Evolutionary conservation across 306 rosid genomes (phyloP).

Genomic region (Boehmeria nivea): DNA sequence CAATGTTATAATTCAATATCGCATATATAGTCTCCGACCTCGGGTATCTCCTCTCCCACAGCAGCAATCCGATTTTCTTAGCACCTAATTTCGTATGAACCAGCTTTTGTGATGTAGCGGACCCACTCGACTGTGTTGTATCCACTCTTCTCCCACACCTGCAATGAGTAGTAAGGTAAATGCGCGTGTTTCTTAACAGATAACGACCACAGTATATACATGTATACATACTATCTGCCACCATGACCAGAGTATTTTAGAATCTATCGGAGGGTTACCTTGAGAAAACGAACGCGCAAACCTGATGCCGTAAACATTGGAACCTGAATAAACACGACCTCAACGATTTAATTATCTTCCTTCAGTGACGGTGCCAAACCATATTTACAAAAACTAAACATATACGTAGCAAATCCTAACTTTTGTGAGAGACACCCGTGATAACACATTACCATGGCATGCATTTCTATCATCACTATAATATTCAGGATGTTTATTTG

Average conservation of each 20-base stretch:
- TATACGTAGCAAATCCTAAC: no score
- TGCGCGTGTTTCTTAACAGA: not conserved
- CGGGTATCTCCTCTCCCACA: constrained; percentile 6
- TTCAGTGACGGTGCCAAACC: no score
- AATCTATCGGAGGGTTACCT: constrained; percentile 36
- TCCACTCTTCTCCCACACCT: constrained; percentile 99
- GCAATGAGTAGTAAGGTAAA: constrained; percentile 18
- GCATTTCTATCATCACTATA: no score
- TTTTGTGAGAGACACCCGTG: no score
- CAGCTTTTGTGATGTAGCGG: constrained; percentile 93
- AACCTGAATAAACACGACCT: constrained; percentile 35
- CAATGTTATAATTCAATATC: no score
- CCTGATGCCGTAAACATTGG: constrained; percentile 99
- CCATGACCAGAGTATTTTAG: no score
- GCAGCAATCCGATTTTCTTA: constrained; percentile 31
- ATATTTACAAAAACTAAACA: no score
- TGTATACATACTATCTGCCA: no score
- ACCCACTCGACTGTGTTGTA: constrained; percentile 99
- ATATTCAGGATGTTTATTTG: no score
- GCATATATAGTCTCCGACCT: no score
- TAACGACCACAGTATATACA: not conserved
- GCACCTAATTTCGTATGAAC: constrained; percentile 91
- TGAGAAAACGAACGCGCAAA: constrained; percentile 91
- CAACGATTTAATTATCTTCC: constrained; percentile 2
- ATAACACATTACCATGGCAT: no score